These are phyloP conservation scores for Capsicum baccatum DNA, from an alignment of 257 asterid genomes.

Conservation along the genomic window DNA sequence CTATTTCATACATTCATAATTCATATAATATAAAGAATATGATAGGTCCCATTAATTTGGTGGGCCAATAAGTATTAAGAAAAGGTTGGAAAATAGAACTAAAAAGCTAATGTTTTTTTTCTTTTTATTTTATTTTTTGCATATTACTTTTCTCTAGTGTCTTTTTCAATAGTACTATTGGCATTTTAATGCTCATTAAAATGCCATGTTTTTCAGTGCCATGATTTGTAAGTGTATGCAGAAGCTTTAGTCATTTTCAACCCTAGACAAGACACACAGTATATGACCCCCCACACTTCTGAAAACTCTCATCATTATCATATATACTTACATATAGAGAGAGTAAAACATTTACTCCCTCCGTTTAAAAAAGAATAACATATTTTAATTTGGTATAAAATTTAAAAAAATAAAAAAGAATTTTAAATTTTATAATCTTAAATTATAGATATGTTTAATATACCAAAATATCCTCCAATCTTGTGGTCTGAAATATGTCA, in stretches of 20 bases:
- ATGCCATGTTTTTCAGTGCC: slow-evolving; percentile 61
- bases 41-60: neutral
- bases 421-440: no score
- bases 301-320: slow-evolving; percentile 36
- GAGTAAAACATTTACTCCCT: no score
- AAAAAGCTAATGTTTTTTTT: slow-evolving; percentile 41
- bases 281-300: slow-evolving; percentile 37
- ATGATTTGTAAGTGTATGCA: slow-evolving; percentile 48
- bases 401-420: no score
- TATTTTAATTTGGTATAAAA: no score
- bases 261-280: slow-evolving; percentile 42
- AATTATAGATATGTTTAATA: no score
- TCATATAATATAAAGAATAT: slow-evolving; percentile 25
- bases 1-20: slow-evolving; percentile 1
- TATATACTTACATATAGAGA: neutral
- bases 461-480: no score
- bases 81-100: slow-evolving; percentile 39
- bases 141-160: slow-evolving; percentile 36
- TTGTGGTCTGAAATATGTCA: no score
- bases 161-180: slow-evolving; percentile 44
- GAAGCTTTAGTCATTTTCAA: slow-evolving; percentile 47
- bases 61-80: slow-evolving; percentile 36
- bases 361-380: no score
- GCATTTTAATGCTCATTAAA: slow-evolving; percentile 44
- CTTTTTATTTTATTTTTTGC: neutral